These are phyloP conservation scores for Metschnikowia cubensis DNA, from an alignment of 805 yeast genomes.

Conservation along the genomic window DNA sequence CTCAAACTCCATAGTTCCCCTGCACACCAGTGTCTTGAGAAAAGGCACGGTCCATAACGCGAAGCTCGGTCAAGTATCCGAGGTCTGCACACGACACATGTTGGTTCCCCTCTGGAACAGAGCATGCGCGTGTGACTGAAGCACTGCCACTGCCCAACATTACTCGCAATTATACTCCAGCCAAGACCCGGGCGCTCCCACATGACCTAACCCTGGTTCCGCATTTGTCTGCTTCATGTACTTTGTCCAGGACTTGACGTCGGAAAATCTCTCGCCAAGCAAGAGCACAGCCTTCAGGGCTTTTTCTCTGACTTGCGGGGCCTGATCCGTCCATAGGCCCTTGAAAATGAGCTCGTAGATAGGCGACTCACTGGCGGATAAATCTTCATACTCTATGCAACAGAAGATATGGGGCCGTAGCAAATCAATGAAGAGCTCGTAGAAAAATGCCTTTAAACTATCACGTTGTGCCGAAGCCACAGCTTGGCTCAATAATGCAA, in stretches of 20 bases:
- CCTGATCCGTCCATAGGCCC: conserved; percentile 16
- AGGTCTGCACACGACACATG: conserved; percentile 1
- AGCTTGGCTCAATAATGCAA: conserved; percentile 12
- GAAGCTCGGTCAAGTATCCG: conserved; percentile 1
- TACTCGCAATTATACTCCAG: conserved; percentile 9
- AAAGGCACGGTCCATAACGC: background rate
- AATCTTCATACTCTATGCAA: conserved; percentile 15
- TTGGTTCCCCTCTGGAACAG: background rate
- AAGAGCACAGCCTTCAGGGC: conserved; percentile 10
- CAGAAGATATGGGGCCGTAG: conserved; percentile 14
- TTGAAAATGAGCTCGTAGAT: conserved; percentile 14
- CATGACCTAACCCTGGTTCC: conserved; percentile 6
- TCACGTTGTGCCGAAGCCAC: conserved; percentile 11
- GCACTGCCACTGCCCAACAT: background rate
- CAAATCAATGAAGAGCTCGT: conserved; percentile 13
- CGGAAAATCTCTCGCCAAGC: conserved; percentile 12
- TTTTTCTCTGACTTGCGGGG: conserved; percentile 9
- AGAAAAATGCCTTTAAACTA: conserved; percentile 12
- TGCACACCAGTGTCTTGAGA: background rate
- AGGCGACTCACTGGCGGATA: conserved; percentile 13
- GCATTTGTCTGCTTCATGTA: conserved; percentile 10
- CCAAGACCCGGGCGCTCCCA: conserved; percentile 17
- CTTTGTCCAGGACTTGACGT: conserved; percentile 14
- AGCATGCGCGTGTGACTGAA: background rate
- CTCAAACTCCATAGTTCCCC: background rate